Base-by-base conservation (phyloP, 805 yeast genomes). In the Brettanomyces custersianus region DNA sequence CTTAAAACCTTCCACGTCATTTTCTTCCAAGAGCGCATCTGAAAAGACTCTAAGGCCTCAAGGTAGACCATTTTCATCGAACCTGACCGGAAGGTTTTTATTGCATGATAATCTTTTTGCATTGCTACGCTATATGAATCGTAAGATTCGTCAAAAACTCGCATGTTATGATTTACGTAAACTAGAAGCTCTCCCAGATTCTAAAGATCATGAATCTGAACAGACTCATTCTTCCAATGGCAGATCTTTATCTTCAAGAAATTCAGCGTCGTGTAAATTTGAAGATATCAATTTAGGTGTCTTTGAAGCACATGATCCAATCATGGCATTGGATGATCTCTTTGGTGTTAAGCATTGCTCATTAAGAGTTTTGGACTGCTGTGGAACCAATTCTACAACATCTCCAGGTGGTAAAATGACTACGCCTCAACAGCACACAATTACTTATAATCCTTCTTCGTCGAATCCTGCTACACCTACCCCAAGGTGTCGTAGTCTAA, bases 11-110 rank as follows among this genome's bases (percentile, higher is more conserved):
- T 35, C 36, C 3, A 19, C 41, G 2, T 10, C 30, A n/a, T 27
- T 36, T 4, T 22, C 33, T 16, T 43, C 40, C 19, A 35, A 32
- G 7, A 33, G 34, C 6, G 35, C 36, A 24, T 15, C 26, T 4
- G 21, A 17, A 5, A 8, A 6, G 11, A 13, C 31, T 8, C 38
- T 32, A 19, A 43, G 56, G 36, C 45, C 58, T 2, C 63, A 59
- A 36, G 65, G 65, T n/a, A 45, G 65, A 36, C 65, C 65, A 8
- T 57, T 54, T 31, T 49, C 61, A 3, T 42, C 47, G 2, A 40
- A 43, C 15, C 34, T 60, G 2, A 43, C 47, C 10, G 53, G 57
- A 16, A 40, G 58, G 29, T 55, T 60, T 29, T 36, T 49, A 12
- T 27, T 54, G 16, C 63, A 60, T 40, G 40, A 42, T 4, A 38